These are phyloP conservation scores for Penicillium verhagenii DNA, from an alignment of 495 filamentous ascomycete species.

Conservation along the genomic window DNA sequence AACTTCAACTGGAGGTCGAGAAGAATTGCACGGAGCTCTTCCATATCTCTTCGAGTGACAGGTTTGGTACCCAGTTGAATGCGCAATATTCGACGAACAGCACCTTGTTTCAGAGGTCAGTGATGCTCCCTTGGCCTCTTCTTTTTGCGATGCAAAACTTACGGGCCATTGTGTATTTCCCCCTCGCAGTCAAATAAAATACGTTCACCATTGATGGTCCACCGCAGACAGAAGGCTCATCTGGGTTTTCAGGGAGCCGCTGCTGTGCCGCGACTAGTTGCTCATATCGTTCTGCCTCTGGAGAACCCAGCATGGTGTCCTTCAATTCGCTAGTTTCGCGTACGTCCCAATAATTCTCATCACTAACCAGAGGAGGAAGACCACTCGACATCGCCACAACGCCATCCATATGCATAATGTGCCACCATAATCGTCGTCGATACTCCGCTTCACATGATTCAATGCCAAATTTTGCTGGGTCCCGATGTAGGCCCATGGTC, in stretches of 20 bases:
- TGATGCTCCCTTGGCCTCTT: neutral
- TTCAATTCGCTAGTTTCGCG: slow-evolving; percentile 46
- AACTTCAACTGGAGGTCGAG: slow-evolving; percentile 46
- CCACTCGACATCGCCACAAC: slow-evolving; percentile 50
- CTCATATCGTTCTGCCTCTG: slow-evolving; percentile 40
- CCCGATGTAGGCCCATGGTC: slow-evolving; percentile 70
- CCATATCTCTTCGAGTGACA: slow-evolving; percentile 44
- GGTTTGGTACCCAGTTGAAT: slow-evolving; percentile 48
- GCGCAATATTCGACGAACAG: slow-evolving; percentile 43
- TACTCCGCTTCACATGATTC: slow-evolving; percentile 65
- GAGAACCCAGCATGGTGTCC: slow-evolving; percentile 42
- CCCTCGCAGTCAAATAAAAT: slow-evolving; percentile 44
- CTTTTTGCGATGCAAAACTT: slow-evolving; percentile 12
- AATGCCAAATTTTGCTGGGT: slow-evolving; percentile 66
- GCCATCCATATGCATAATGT: slow-evolving; percentile 65
- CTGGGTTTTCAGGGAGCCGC: slow-evolving; percentile 41
- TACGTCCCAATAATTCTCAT: slow-evolving; percentile 50
- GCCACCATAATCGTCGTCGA: slow-evolving; percentile 71
- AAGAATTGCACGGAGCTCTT: slow-evolving; percentile 44
- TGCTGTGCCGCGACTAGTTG: slow-evolving; percentile 30
- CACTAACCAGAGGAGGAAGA: slow-evolving; percentile 42
- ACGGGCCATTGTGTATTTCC: slow-evolving; percentile 51
- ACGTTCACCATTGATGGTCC: slow-evolving; percentile 49
- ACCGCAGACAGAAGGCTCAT: slow-evolving; percentile 44
- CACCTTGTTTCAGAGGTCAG: slow-evolving; percentile 29